These are phyloP conservation scores for Pythium vanterpoolii DNA, from an alignment of 352 stramenopile species.

Conservation along the genomic window DNA sequence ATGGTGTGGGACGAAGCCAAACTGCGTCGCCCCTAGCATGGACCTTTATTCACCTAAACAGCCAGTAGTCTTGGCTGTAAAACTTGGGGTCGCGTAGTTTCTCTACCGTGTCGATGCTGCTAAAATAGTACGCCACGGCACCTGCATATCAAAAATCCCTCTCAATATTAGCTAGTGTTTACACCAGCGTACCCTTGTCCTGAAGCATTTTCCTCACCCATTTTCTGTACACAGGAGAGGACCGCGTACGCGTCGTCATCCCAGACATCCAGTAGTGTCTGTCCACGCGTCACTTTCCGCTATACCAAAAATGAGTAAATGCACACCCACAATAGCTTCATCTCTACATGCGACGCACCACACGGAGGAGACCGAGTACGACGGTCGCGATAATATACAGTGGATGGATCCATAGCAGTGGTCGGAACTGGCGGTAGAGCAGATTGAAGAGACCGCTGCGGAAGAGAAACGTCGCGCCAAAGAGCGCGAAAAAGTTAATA, in stretches of 20 bases:
- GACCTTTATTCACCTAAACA: conserved; percentile 26
- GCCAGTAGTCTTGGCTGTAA: conserved; percentile 54
- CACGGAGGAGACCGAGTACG: conserved; percentile 32
- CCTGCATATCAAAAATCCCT: conserved; percentile 19
- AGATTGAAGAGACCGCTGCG: conserved; percentile 62
- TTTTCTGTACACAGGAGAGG: conserved; percentile 54
- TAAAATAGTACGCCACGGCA: conserved; percentile 48
- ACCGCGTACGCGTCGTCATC: conserved; percentile 34
- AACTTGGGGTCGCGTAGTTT: conserved; percentile 50
- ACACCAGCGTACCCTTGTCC: background rate
- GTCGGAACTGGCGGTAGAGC: conserved; percentile 52
- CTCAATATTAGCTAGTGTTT: background rate
- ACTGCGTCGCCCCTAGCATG: background rate
- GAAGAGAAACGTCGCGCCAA: conserved; percentile 70
- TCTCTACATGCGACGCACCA: conserved; percentile 27
- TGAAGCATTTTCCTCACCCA: conserved; percentile 27
- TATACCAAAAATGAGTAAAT: background rate
- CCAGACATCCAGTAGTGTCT: conserved; percentile 39
- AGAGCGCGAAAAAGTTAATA: conserved; percentile 52
- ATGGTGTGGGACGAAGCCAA: conserved; percentile 80
- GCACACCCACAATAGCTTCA: no score
- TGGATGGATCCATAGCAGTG: conserved; percentile 39
- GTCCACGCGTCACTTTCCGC: conserved; percentile 22
- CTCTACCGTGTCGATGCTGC: conserved; percentile 46
- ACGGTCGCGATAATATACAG: conserved; percentile 53